Conservation (phyloP, 345 rosid genomes). For the Camelina laxa region DNA sequence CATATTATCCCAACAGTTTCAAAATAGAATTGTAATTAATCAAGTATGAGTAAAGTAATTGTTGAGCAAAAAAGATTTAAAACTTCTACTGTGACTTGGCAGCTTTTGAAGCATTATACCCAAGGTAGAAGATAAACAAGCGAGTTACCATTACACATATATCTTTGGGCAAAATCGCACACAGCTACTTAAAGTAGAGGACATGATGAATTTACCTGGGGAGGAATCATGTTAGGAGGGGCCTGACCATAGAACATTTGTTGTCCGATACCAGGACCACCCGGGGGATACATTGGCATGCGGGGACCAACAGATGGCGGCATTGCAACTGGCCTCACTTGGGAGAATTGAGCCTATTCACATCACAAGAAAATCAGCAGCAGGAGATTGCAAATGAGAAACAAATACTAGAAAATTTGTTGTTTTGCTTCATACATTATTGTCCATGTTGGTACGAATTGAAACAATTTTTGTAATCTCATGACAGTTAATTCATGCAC, state of each 20-base stretch:
- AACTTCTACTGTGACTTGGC: background rate
- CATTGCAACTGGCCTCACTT: constrained; percentile 76
- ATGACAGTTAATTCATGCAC: constrained; percentile 1
- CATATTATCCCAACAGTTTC: background rate
- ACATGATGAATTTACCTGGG: constrained; percentile 62
- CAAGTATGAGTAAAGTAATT: background rate
- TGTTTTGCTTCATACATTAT: constrained; percentile 23
- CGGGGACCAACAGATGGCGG: constrained; percentile 79
- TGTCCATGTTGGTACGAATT: background rate
- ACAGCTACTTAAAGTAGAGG: background rate
- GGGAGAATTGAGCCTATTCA: constrained; percentile 90
- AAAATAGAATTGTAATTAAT: background rate
- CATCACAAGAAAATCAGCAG: constrained; percentile 26
- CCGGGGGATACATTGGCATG: constrained; percentile 85
- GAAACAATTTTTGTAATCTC: background rate
- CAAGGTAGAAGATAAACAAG: background rate
- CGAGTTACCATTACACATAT: background rate
- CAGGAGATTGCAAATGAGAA: background rate
- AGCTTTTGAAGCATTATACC: background rate
- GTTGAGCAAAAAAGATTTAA: background rate
- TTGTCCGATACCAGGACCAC: constrained; percentile 81
- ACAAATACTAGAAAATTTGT: constrained; percentile 32
- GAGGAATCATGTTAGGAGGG: constrained; percentile 82
- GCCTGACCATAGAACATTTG: constrained; percentile 90
- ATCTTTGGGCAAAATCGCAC: background rate